Evolutionary conservation across 2,329 filamentous ascomycete genomes (phyloP), one percentile per base, ranked within the genome.

Genomic region (Samsoniella hepiali): DNA sequence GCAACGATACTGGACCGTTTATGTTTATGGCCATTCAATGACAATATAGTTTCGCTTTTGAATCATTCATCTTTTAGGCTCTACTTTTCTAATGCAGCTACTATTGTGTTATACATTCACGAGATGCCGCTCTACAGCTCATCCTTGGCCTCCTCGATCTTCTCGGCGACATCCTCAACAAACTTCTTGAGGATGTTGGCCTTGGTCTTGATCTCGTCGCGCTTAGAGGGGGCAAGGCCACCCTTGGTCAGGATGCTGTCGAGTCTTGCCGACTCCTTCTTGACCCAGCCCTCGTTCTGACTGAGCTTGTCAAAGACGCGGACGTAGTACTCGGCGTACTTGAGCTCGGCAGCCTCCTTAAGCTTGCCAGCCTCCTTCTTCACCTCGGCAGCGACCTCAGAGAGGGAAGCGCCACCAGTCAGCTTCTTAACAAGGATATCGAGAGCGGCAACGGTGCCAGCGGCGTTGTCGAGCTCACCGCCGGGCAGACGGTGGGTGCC

Each of bases 241-340:
- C 93, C 92, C 86, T 96, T 97, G 78, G 86, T 84, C 67, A 97
- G 80, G 69, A 98, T 85, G 69, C 89, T 87, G 70, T 91, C 84
- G 66, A 98, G 82, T 67, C 94, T 86, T 65, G 87, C 83, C 67
- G 93, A 81, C 83, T 98, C 94, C 87, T 97, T 98, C 73, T 86
- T 80, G 56, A 88, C 91, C 73, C 91, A 97, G 59, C 82, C 88
- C 66, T 90, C 83, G 79, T 90, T 96, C 76, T 88, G 82, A 74
- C 81, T 83, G 67, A 95, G 80, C 87, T 97, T 98, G 75, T 91
- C 86, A 65, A 95, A 90, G 62, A 96, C 93, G 75, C 91, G 91
- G 75, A 95, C 82, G 77, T 99, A 98, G 85, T 99, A 99, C 78
- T 93, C 85, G 54, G 91, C 91, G 73, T 94, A 96, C 81, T 91